Percentiles rank a stretch among this genome's conserved stretches.
Evolutionary conservation across 129 eudicot genomes (phyloP).

Genomic region (Saposhnikovia divaricata): DNA sequence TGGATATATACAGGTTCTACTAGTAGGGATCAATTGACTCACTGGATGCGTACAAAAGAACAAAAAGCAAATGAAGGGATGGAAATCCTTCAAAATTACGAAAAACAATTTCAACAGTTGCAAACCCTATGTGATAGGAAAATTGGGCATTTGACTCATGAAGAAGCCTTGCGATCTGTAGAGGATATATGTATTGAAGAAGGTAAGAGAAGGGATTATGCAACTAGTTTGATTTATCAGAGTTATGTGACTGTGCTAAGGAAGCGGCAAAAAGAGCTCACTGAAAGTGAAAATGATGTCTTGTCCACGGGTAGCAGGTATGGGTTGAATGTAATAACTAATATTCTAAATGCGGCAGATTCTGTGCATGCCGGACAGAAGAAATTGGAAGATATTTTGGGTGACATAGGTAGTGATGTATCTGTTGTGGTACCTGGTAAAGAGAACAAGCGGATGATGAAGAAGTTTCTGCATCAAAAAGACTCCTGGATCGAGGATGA

Average conservation of each 20-base stretch:
- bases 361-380: conserved; percentile 46
- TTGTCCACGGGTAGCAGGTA: conserved; percentile 40
- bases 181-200: conserved; percentile 80
- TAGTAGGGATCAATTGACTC: conserved; percentile 51
- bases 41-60: conserved; percentile 49
- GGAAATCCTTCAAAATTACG: conserved; percentile 50
- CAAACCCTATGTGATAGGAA: conserved; percentile 77
- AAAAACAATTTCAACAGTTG: conserved; percentile 59
- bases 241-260: conserved; percentile 70
- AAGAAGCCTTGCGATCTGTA: conserved; percentile 64
- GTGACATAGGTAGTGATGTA: conserved; percentile 41
- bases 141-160: conserved; percentile 57
- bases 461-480: conserved; percentile 58
- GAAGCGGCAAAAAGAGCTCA: conserved; percentile 64
- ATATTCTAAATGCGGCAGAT: conserved; percentile 80
- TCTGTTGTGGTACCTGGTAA: conserved; percentile 67
- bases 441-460: conserved; percentile 63
- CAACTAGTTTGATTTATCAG: conserved; percentile 39
- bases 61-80: conserved; percentile 63
- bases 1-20: conserved; percentile 80
- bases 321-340: conserved; percentile 67
- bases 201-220: conserved; percentile 63
- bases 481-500: conserved; percentile 72
- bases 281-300: conserved; percentile 40
- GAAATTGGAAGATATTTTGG: conserved; percentile 58